phyloP scores from a whole-genome alignment of 1,284 basidiomycete species.

The Ceratobasidium sp. region DNA sequence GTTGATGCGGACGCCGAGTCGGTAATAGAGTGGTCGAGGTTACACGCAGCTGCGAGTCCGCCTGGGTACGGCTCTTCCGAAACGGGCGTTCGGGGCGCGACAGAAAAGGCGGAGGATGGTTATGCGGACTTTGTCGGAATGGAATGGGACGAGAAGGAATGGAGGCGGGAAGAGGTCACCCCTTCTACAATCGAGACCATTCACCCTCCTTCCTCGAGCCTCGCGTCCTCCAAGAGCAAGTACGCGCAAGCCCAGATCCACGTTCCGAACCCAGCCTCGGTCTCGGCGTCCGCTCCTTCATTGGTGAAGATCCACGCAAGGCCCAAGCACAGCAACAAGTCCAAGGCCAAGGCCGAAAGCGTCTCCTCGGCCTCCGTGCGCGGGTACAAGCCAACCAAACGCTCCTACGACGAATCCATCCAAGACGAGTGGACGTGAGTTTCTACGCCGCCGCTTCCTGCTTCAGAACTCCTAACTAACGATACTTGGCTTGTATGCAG shows the following conservation, averaged over 20 bases:
- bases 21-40: conserved; percentile 30
- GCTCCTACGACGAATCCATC: conserved; percentile 23
- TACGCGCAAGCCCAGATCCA: neutral
- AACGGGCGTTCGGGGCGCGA: conserved; percentile 1
- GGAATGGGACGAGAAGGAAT: conserved; percentile 39
- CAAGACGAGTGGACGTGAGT: conserved; percentile 43
- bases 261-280: neutral
- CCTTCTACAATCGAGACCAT: conserved; percentile 23
- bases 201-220: neutral
- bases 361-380: conserved; percentile 34
- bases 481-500: neutral
- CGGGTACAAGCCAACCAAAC: conserved; percentile 28
- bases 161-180: conserved; percentile 40
- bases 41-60: conserved; percentile 31
- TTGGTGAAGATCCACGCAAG: conserved; percentile 18
- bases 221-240: conserved; percentile 11
- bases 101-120: conserved; percentile 9
- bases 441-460: neutral
- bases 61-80: conserved; percentile 23
- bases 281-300: neutral
- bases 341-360: conserved; percentile 8
- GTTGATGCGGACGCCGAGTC: conserved; percentile 38
- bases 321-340: conserved; percentile 15
- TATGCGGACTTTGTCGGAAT: conserved; percentile 30
- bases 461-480: neutral